Conservation (phyloP, 1,139 yeast genomes). For the Protomyces gravidus region DNA sequence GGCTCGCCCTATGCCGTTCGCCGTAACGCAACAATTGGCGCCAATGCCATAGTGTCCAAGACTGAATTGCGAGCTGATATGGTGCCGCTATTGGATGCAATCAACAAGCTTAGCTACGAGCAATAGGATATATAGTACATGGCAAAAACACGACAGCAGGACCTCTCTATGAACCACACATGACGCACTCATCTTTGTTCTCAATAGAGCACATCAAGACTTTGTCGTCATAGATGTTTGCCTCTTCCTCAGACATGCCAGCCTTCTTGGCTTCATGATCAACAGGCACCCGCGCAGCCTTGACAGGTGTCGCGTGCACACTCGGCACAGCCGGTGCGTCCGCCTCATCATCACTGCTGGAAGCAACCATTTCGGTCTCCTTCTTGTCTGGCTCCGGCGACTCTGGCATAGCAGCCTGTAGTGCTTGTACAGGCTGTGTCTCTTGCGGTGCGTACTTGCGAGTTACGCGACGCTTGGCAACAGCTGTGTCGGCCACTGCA, state of each 20-base stretch:
- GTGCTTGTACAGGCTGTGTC: slow-evolving; percentile 26
- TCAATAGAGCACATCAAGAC: slow-evolving; percentile 95
- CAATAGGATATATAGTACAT: no score
- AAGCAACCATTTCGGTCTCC: slow-evolving; percentile 24
- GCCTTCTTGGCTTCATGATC: slow-evolving; percentile 35
- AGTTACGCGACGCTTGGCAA: slow-evolving; percentile 27
- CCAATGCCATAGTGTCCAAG: no score
- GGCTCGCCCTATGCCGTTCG: no score
- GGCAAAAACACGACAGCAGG: neutral
- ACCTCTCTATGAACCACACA: slow-evolving; percentile 82
- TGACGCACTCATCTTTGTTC: slow-evolving; percentile 95
- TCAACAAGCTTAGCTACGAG: no score
- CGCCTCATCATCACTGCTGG: slow-evolving; percentile 32
- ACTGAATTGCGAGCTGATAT: no score
- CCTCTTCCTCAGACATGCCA: slow-evolving; percentile 40
- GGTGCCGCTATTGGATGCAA: no score
- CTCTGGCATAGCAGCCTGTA: slow-evolving; percentile 12
- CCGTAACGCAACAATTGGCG: no score
- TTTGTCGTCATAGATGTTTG: slow-evolving; percentile 83
- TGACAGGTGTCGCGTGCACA: slow-evolving; percentile 30
- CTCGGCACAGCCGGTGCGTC: slow-evolving; percentile 35
- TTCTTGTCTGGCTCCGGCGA: slow-evolving; percentile 20
- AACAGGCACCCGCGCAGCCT: slow-evolving; percentile 14
- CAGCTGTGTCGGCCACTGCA: slow-evolving; percentile 37
- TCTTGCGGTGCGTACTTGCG: slow-evolving; percentile 35